phyloP scores from a whole-genome alignment of 2,329 filamentous ascomycete genomes.

The Ceratocystis diversiconidia region DNA sequence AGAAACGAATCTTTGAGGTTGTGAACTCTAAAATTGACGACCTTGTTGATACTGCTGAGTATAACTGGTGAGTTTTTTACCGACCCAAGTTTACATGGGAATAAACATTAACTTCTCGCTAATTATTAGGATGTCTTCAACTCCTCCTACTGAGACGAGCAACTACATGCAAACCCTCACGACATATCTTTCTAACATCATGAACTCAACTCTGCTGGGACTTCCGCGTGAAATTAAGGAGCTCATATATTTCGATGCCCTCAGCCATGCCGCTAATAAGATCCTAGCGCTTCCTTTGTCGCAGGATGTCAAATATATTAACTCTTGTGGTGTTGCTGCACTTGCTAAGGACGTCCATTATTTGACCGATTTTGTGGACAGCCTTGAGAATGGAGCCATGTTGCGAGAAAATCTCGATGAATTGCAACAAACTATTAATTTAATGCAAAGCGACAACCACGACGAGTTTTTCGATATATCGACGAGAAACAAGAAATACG shows the following conservation, averaged over 20 bases:
- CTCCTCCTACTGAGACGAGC: slow-evolving; percentile 56
- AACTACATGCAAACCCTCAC: slow-evolving; percentile 95
- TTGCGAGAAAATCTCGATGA: slow-evolving; percentile 82
- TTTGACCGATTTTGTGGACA: slow-evolving; percentile 72
- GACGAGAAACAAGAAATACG: slow-evolving; percentile 82
- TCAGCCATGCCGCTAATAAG: slow-evolving; percentile 77
- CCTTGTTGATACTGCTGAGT: slow-evolving; percentile 90
- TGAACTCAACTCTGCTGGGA: slow-evolving; percentile 84
- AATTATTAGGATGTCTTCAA: slow-evolving; percentile 34
- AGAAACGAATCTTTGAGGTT: slow-evolving; percentile 94
- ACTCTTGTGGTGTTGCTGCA: slow-evolving; percentile 67
- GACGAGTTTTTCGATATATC: slow-evolving; percentile 94
- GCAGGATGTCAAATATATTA: slow-evolving; percentile 68
- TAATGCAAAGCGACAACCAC: slow-evolving; percentile 79
- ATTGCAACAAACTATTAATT: slow-evolving; percentile 76
- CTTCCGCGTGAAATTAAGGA: slow-evolving; percentile 94
- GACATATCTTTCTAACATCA: slow-evolving; percentile 84
- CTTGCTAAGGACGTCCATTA: slow-evolving; percentile 74
- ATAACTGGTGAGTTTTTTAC: slow-evolving; percentile 55
- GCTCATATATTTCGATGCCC: slow-evolving; percentile 91
- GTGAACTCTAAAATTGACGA: slow-evolving; percentile 99
- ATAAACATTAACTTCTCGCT: slow-evolving; percentile 18
- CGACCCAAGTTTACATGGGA: not conserved
- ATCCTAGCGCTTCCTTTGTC: slow-evolving; percentile 71
- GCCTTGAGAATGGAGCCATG: slow-evolving; percentile 71